Conservation (phyloP, 2,329 filamentous ascomycete species). For the Apiospora hydei region DNA sequence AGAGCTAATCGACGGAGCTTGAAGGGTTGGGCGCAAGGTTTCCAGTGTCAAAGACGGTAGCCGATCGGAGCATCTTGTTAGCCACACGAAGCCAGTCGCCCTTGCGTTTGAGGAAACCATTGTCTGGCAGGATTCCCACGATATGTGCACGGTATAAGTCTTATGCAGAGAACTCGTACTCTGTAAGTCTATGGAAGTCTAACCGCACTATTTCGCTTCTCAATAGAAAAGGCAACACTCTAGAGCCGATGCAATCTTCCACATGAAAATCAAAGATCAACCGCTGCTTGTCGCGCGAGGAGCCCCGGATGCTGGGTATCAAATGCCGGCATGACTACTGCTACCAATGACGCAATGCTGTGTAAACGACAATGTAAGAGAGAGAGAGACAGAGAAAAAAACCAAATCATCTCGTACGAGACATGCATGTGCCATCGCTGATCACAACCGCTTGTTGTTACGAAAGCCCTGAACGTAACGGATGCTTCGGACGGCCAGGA, state of each 20-base stretch:
- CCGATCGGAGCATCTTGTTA: background rate
- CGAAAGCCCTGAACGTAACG: background rate
- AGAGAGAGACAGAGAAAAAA: background rate
- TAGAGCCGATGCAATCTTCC: slow-evolving; percentile 4
- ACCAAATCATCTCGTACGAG: background rate
- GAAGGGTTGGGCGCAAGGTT: background rate
- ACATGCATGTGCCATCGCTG: background rate
- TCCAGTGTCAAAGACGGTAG: background rate
- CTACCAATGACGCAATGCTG: background rate
- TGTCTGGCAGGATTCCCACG: background rate
- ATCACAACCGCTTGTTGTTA: background rate
- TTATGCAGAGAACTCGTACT: background rate
- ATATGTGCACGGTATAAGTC: background rate
- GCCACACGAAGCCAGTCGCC: background rate
- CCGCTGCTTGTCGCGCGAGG: background rate
- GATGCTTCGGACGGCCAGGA: too few relatives aligned
- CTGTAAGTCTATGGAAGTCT: slow-evolving; percentile 17
- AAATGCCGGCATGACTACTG: slow-evolving; percentile 3
- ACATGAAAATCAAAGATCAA: background rate
- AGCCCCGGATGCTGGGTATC: slow-evolving; percentile 7
- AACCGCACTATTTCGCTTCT: slow-evolving; percentile 2
- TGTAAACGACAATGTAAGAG: background rate
- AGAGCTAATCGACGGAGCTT: background rate
- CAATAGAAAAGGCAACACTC: slow-evolving; percentile 2
- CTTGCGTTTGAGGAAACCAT: background rate